Base-by-base conservation (phyloP, 2,329 filamentous ascomycete genomes). In the Fusarium buharicum region DNA sequence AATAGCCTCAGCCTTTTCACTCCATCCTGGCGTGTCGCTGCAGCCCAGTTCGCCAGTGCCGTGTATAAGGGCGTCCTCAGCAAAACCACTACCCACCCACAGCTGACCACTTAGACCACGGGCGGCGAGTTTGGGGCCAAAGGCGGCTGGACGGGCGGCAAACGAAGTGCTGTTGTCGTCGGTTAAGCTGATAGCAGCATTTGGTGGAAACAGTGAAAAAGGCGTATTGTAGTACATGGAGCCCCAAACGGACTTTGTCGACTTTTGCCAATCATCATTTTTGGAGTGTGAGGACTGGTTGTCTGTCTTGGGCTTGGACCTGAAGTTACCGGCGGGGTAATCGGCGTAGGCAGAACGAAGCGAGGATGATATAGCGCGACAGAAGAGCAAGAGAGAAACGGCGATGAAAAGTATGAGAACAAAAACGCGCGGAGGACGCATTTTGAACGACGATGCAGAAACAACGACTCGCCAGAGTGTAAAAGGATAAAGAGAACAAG, bases 121-220 rank as follows among this genome's bases (percentile, higher is more conserved):
- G 12, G 81, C 76, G 1, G 91, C 91, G 34, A 99, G 79, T 34
- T 85, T 79, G 5, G 95, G 92, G 1, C 95, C 95, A 78, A 98
- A 99, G 34, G 92, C 93, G 49, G 95, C 95, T 57, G 95, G 95
- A 44, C 95, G 85, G 38, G 95, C 93, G 51, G 96, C 84, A 78
- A 99, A 99, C 68, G 96, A 96, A 12, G 95, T 99, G 67, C 92
- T 97, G 77, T 99, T 99, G 77, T 99, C 95, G 76, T 98, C 93
- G 72, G 93, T 97, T 60, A 99, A 84, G 75, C 92, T 97, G 74
- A 99, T 97, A 70, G 96, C 91, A 43, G 95, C 95, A 64, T 95
- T 97, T 4, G 93, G 93, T 5, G 94, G 93, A 74, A 99, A 99
- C 18, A 99, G 86, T 17, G 92, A 93, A 64, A 93, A 91, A 1